These are phyloP conservation scores for Euphrasia confusa DNA, from an alignment of 257 asterid species.

Conservation along the genomic window DNA sequence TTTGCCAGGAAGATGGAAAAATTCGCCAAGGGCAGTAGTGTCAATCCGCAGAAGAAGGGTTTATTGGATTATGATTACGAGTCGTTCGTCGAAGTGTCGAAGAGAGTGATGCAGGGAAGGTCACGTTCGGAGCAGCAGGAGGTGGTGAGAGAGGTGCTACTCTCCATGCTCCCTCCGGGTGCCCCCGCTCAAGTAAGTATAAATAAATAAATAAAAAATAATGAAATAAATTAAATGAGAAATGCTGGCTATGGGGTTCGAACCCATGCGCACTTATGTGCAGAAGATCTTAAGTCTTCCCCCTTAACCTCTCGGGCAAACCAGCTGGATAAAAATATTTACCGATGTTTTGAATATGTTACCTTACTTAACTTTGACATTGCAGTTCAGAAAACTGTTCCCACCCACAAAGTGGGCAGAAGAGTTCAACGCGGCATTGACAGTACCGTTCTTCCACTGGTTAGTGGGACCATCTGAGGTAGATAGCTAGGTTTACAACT, in stretches of 20 bases:
- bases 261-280: slow-evolving; percentile 86
- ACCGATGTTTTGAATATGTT: too few relatives aligned
- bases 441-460: slow-evolving; percentile 96
- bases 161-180: slow-evolving; percentile 94
- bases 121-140: slow-evolving; percentile 68
- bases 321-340: slow-evolving; percentile 7
- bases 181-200: slow-evolving; percentile 82
- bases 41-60: slow-evolving; percentile 34
- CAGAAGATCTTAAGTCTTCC: slow-evolving; percentile 91
- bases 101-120: slow-evolving; percentile 71
- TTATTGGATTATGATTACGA: slow-evolving; percentile 74
- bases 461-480: slow-evolving; percentile 96
- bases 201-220: too few relatives aligned
- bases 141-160: slow-evolving; percentile 76
- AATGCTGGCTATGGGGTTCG: slow-evolving; percentile 94
- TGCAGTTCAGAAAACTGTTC: slow-evolving; percentile 78
- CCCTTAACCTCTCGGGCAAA: slow-evolving; percentile 52
- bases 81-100: slow-evolving; percentile 72
- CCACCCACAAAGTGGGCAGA: slow-evolving; percentile 95
- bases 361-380: background rate
- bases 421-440: slow-evolving; percentile 80
- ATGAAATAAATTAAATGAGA: too few relatives aligned
- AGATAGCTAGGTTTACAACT: slow-evolving; percentile 39
- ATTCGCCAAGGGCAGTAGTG: slow-evolving; percentile 33
- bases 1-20: slow-evolving; percentile 90